These are phyloP conservation scores for Phaseolus lunatus DNA, from an alignment of 306 rosid species.

Conservation along the genomic window DNA sequence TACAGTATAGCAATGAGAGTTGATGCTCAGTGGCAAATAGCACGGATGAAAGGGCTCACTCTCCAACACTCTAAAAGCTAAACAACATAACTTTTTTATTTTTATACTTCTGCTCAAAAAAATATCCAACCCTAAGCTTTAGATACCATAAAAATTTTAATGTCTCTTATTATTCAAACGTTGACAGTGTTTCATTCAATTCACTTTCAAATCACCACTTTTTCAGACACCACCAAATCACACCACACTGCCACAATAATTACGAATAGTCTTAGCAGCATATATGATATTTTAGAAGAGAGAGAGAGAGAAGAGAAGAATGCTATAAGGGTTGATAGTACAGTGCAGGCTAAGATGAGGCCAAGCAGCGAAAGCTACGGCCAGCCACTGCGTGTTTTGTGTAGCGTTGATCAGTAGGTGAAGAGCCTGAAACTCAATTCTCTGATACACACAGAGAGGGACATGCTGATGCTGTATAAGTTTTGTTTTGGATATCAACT, in stretches of 20 bases:
- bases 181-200: constrained; percentile 73
- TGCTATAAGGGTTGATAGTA: constrained; percentile 41
- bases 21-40: constrained; percentile 52
- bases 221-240: constrained; percentile 79
- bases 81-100: constrained; percentile 23
- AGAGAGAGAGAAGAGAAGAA: constrained; percentile 12
- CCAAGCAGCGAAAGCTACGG: constrained; percentile 49
- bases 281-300: neutral
- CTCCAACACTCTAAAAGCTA: constrained; percentile 56
- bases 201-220: constrained; percentile 75
- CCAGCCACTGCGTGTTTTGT: constrained; percentile 52
- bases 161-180: constrained; percentile 53
- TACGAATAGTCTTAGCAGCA: constrained; percentile 43
- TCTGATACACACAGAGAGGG: constrained; percentile 42
- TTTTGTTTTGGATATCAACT: constrained; percentile 40
- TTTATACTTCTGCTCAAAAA: constrained; percentile 20
- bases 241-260: constrained; percentile 68
- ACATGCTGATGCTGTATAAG: constrained; percentile 34
- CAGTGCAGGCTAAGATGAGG: constrained; percentile 57
- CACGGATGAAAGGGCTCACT: constrained; percentile 59
- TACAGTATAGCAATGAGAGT: constrained; percentile 50
- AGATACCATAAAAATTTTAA: constrained; percentile 47
- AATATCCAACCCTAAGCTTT: constrained; percentile 46
- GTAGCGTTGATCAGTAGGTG: constrained; percentile 49
- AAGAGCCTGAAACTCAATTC: constrained; percentile 56